Evolutionary conservation across 1,284 basidiomycete genomes (phyloP), one percentile per base, ranked within the genome.

Genomic region (Marasmius sp.): DNA sequence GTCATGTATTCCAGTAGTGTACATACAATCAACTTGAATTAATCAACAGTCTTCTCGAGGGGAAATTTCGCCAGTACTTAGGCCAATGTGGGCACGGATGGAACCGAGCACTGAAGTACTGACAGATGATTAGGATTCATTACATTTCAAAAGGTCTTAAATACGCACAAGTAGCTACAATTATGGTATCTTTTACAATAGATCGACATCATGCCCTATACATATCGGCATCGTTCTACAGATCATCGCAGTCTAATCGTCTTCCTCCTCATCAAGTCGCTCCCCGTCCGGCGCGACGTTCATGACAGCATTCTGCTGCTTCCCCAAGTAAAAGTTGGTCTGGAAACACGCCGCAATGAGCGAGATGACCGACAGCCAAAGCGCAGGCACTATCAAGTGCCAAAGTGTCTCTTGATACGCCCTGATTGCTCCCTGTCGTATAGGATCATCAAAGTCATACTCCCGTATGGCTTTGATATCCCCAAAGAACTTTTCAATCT

Each of bases 371-470:
- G 65, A 63, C 39, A 71, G 16, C n/a, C 63, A 60, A 36, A 68
- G 50, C 18, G 65, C 69, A 6, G 70, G 69, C 37, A 70, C 64
- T 55, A 69, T 57, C 47, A 71, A 49, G 45, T 63, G 58, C 37
- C 64, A 66, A 60, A 70, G 64, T 12, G 70, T 70, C 56, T 63
- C 57, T 14, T 62, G 55, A 57, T 71, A 71, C 14, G 70, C 69
- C 36, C 37, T 45, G 37, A 70, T 67, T 50, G 65, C 51, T 9
- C 54, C 61, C 41, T 57, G 49, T 7, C 58, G 51, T 39, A 62
- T 57, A n/a, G 60, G 54, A 43, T 59, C 50, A 27, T 64, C 48
- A 43, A 64, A 47, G 27, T 43, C 56, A 60, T 67, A 65, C 43
- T 52, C 60, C 20, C 69, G 64, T 45, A 68, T 66, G 34, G 64